Base-by-base conservation (phyloP, 768 basidiomycete species). In the Lentinula lateritia region DNA sequence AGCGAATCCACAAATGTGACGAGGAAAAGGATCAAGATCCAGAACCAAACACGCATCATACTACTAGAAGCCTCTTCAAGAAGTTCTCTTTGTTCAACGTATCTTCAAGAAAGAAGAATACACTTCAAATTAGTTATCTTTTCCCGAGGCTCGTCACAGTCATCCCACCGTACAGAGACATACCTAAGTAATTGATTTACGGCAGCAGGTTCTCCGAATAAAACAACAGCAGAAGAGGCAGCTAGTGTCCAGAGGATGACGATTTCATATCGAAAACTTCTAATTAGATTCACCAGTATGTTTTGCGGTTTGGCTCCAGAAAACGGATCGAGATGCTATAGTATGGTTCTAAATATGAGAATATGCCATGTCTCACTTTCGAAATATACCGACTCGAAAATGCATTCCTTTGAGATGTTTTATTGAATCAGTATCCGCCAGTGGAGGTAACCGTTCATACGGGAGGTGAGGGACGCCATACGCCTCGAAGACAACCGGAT, bases 361-460 rank as follows among this genome's bases (percentile, higher is more conserved):
- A 23, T 23, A 23, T 23, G 23, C 23, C 23, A 23, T 23, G 23
- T 23, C 23, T 23, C 23, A 23, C 23, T 23, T 23, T 23, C 23
- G 23, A 23, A 23, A 23, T 23, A 23, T 23, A 35, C 52, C 20
- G 10, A 61, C 58, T 28, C 41, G 42, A 43, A 65, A 65, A 2
- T 57, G 41, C 5, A 23, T 36, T 12, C 9, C 13, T 34, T 60
- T 60, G 34, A 65, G 38, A 34, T 63, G 28, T 34, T 39, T 56
- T 34, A 81, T 79, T 67, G 81, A 82, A 55, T 84, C 83, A 48
- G 80, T 82, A 57, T 85, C 83, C 1, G 82, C 82, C 79, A 84
- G 82, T 6, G 78, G 78, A 9, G 82, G 81, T 54, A 83, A 68
- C 50, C 80, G 65, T 57, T 83, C 80, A 38, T 62, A 61, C 8